Evolutionary conservation across 148 eudicot genomes (phyloP), one percentile per base, ranked within the genome.

Genomic region (Rhododendron molle): DNA sequence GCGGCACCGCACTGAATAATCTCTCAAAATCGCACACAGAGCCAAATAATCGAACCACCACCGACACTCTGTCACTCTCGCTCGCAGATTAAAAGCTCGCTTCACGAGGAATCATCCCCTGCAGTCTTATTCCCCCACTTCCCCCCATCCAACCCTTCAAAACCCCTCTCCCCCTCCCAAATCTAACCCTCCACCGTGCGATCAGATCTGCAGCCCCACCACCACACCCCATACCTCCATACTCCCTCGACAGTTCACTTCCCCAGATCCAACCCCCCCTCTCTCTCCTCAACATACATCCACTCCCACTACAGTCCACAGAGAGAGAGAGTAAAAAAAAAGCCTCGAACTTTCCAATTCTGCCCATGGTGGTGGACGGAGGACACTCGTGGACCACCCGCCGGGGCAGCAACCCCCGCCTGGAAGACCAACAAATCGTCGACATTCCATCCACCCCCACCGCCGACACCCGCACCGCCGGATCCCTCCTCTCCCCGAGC

Each of bases 321-420:
- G 44, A 83, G 15, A 69, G 77, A 20, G 76, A 76, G 11, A 46
- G 12, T 46, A 7, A 46, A 46, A 46, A 16, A 13, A 40, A 40
- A 50, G n/a, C n/a, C 26, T 62, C 69, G 4, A 13, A 50, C 11
- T 62, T 80, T 85, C 47, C 80, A 5, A 50, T 49, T 69, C 26
- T 86, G 43, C 83, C 81, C 84, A 90, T 93, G 97, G 93, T 93
- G 90, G 97, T 89, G n/a, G 60, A 54, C 60, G 60, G 60, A 13
- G 93, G 83, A 16, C 94, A 90, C 69, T 88, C 91, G 83, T 94
- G 93, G 93, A 91, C 97, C 0, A 91, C 93, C 6, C 90, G 97
- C 9, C 88, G 97, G 88, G 91, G 92, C 92, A 94, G 97, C 93
- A 93, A 91, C 89, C 93, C 95, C 0, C 83, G 94, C 18, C 88